Base-by-base conservation (phyloP, 139 green algal genomes). In the Diplosphaera chodatii region DNA sequence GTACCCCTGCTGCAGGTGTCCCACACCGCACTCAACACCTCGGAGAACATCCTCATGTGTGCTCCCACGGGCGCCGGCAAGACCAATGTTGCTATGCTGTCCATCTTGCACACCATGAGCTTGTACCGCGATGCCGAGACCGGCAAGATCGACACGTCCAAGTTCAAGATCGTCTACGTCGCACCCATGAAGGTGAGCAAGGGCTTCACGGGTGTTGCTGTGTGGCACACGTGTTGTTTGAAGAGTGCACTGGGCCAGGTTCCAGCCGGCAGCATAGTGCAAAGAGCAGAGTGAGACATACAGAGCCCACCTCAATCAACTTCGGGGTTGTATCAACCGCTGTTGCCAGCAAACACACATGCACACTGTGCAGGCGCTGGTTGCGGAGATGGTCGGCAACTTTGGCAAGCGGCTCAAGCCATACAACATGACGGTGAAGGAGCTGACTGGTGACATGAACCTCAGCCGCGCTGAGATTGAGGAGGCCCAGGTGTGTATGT, bases 161-260 rank as follows among this genome's bases (percentile, higher is more conserved):
- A 83, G 3, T 98, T 98, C 88, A 98, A 97, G 82, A 91, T 98
- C 29, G 94, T 99, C 59, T 99, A 99, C 77, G 90, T 99, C 4
- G 95, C 95, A 20, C 95, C 95, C 64, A 99, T 99, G 95, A 98
- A 98, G 85, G 83, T 79, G 55, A 6, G n/a, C 6, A n/a, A n/a
- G n/a, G n/a, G n/a, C n/a, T n/a, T n/a, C n/a, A n/a, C n/a, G n/a
- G n/a, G n/a, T n/a, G n/a, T n/a, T n/a, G n/a, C n/a, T n/a, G n/a
- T n/a, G n/a, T n/a, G n/a, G n/a, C n/a, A n/a, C n/a, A n/a, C n/a
- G n/a, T n/a, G n/a, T n/a, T n/a, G n/a, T n/a, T n/a, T n/a, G n/a
- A n/a, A n/a, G n/a, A n/a, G n/a, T n/a, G n/a, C n/a, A n/a, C n/a
- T n/a, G n/a, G n/a, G n/a, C n/a, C n/a, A n/a, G n/a, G n/a, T n/a